Conservation (phyloP, 2,329 filamentous ascomycete genomes). For the Dactylellina sp. region DNA sequence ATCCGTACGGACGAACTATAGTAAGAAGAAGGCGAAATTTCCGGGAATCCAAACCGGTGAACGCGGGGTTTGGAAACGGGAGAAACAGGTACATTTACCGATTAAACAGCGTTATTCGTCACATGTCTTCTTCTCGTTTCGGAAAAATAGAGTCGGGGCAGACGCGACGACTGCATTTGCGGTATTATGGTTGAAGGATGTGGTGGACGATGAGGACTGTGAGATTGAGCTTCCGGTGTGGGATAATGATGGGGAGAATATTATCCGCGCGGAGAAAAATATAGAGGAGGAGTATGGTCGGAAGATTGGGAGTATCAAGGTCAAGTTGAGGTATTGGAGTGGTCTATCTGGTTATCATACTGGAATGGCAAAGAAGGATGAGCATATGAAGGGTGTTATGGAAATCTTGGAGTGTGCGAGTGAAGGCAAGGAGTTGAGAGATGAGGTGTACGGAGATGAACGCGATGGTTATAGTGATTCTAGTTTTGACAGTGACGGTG, state of each 20-base stretch:
- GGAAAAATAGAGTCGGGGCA: conserved; percentile 68
- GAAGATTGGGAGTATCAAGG: conserved; percentile 70
- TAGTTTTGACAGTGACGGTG: conserved; percentile 39
- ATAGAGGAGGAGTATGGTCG: conserved; percentile 69
- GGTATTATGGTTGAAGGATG: conserved; percentile 76
- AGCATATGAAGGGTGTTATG: conserved; percentile 71
- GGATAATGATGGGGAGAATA: conserved; percentile 70
- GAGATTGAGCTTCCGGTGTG: conserved; percentile 73
- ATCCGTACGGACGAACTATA: conserved; percentile 5
- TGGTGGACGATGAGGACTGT: conserved; percentile 74
- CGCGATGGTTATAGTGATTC: conserved; percentile 60
- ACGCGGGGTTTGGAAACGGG: conserved; percentile 11
- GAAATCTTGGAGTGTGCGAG: conserved; percentile 71
- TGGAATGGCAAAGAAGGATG: conserved; percentile 67
- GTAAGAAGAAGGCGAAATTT: conserved; percentile 27
- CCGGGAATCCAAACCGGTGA: conserved; percentile 19
- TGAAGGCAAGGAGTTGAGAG: conserved; percentile 60
- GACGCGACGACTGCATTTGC: conserved; percentile 73
- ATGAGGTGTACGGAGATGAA: conserved; percentile 64
- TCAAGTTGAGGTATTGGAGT: conserved; percentile 72
- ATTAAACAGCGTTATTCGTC: conserved; percentile 73
- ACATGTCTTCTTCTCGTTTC: conserved; percentile 71
- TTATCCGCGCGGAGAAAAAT: conserved; percentile 69
- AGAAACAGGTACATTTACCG: conserved; percentile 64
- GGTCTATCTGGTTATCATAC: conserved; percentile 73